phyloP scores from a whole-genome alignment of 202 grass and related monocot species.

The Brachypodium distachyon region DNA sequence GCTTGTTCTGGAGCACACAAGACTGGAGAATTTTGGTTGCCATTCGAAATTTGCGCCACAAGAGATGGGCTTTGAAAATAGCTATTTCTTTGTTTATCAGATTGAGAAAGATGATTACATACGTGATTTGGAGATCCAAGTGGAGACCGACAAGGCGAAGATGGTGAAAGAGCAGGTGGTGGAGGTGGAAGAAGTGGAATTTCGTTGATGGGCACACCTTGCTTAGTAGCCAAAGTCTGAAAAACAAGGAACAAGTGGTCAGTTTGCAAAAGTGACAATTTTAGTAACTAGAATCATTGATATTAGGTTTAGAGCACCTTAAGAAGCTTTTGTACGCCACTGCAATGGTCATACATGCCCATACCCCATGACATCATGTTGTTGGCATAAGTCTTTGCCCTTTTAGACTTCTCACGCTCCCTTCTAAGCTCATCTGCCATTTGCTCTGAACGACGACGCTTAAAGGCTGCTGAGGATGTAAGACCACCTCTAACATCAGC shows the following conservation, averaged over 20 bases:
- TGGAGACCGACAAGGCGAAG: too few species aligned
- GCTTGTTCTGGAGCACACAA: too few species aligned
- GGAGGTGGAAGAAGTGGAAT: background rate
- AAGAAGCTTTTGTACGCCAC: background rate
- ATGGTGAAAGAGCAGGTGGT: background rate
- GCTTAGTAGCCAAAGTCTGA: background rate
- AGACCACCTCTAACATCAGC: background rate
- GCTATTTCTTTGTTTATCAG: too few species aligned
- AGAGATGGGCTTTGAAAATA: too few species aligned
- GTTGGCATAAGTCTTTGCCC: background rate
- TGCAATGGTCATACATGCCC: background rate
- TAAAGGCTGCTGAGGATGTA: background rate
- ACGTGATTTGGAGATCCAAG: background rate
- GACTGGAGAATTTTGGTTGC: too few species aligned
- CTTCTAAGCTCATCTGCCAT: background rate
- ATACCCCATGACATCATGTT: background rate
- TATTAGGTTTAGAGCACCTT: background rate
- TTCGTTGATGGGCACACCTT: background rate
- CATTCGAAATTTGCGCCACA: too few species aligned
- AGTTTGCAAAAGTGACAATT: background rate
- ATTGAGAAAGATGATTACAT: background rate
- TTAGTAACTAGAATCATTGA: too few species aligned
- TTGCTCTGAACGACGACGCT: background rate
- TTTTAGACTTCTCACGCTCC: background rate
- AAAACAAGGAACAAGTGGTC: background rate